phyloP scores from a whole-genome alignment of 2,329 filamentous ascomycete genomes.

The Aureobasidium sp. region DNA sequence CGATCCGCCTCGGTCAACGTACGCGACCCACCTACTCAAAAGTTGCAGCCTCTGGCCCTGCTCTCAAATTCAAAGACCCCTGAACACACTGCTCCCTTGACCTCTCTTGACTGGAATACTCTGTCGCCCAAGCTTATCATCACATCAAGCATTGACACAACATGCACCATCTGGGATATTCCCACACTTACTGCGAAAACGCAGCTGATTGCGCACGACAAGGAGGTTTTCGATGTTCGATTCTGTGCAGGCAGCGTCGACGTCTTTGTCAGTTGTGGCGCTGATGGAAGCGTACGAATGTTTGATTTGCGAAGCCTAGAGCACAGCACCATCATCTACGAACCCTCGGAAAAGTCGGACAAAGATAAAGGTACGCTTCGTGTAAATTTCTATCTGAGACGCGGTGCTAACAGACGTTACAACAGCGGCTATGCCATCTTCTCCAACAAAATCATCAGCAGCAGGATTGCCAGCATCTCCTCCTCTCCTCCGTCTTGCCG shows the following conservation, averaged over 20 bases:
- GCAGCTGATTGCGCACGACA: slow-evolving; percentile 95
- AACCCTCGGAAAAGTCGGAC: slow-evolving; percentile 77
- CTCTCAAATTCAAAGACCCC: slow-evolving; percentile 97
- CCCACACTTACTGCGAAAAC: slow-evolving; percentile 96
- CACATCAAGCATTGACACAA: slow-evolving; percentile 97
- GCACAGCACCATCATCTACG: slow-evolving; percentile 98
- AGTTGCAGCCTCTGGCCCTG: slow-evolving; percentile 84
- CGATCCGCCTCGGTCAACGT: slow-evolving; percentile 53
- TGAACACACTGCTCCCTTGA: slow-evolving; percentile 93
- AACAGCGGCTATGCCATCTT: slow-evolving; percentile 47
- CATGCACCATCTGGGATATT: slow-evolving; percentile 99
- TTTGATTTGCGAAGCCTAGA: slow-evolving; percentile 94
- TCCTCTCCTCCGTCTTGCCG: slow-evolving; percentile 70
- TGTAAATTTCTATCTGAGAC: background rate
- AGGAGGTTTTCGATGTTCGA: slow-evolving; percentile 95
- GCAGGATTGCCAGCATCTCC: slow-evolving; percentile 58
- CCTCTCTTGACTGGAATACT: slow-evolving; percentile 96
- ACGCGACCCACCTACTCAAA: slow-evolving; percentile 55
- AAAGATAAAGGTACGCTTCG: slow-evolving; percentile 36
- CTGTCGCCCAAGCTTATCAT: slow-evolving; percentile 96
- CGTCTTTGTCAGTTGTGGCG: slow-evolving; percentile 94
- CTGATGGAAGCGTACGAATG: slow-evolving; percentile 96
- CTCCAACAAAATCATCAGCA: slow-evolving; percentile 54
- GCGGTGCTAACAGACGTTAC: background rate
- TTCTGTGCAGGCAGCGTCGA: slow-evolving; percentile 99